phyloP scores from a whole-genome alignment of 345 rosid species.

The Citrus reticulata region DNA sequence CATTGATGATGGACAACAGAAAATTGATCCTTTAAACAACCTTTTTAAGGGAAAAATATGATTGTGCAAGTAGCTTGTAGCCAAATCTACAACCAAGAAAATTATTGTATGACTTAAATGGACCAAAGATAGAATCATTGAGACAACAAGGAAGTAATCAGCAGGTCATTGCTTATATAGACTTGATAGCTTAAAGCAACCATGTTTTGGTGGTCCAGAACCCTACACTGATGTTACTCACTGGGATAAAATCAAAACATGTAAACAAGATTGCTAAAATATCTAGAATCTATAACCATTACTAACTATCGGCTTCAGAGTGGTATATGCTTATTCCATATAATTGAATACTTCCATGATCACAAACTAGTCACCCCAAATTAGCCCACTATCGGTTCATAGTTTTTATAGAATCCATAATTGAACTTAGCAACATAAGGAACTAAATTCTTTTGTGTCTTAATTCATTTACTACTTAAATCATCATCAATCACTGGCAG shows the following conservation, averaged over 20 bases:
- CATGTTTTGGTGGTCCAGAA: neutral
- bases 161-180: neutral
- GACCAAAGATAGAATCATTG: neutral
- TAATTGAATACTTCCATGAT: neutral
- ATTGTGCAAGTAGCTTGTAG: neutral
- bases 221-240: neutral
- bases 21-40: neutral
- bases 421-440: neutral
- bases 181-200: neutral
- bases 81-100: neutral
- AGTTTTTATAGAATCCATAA: neutral
- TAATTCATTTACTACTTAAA: neutral
- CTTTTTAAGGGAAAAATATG: neutral
- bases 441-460: neutral
- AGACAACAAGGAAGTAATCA: neutral
- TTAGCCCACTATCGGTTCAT: neutral
- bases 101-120: neutral
- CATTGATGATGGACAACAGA: neutral
- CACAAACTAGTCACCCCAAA: neutral
- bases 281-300: neutral
- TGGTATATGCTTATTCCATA: neutral
- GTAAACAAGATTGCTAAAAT: neutral
- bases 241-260: neutral
- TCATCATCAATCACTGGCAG: too few species aligned
- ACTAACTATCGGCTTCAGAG: neutral